phyloP scores from a whole-genome alignment of 331 rosid genomes.

The Saraca asoca region DNA sequence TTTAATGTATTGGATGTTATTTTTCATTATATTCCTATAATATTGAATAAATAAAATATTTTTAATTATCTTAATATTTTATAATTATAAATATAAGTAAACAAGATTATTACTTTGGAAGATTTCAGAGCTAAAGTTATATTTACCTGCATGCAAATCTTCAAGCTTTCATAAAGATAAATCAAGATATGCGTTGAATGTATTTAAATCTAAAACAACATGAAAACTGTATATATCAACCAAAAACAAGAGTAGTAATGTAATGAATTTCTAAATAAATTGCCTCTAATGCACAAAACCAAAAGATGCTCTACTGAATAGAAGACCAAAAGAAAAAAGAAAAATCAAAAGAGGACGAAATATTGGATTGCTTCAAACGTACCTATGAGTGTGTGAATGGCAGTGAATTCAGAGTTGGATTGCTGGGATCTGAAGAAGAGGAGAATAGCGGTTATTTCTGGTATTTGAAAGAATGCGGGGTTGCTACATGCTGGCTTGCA shows the following conservation, averaged over 20 bases:
- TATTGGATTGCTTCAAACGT: conserved; percentile 11
- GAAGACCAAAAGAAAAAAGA: not conserved
- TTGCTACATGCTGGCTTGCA: too few species aligned
- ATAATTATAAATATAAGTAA: too few species aligned
- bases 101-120: too few species aligned
- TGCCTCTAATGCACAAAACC: conserved; percentile 27
- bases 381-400: conserved; percentile 28
- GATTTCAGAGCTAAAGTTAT: too few species aligned
- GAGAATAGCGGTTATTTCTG: conserved; percentile 28
- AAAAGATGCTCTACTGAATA: too few species aligned
- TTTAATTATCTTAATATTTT: too few species aligned
- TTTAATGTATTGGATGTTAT: too few species aligned
- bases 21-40: too few species aligned
- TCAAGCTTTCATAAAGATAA: conserved; percentile 3
- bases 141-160: not conserved
- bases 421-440: too few species aligned
- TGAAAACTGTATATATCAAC: not conserved
- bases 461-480: not conserved
- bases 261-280: not conserved
- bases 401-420: conserved; percentile 23
- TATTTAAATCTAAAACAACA: conserved; percentile 3
- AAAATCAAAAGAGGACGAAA: conserved; percentile 4
- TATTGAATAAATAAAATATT: too few species aligned
- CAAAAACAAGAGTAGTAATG: conserved; percentile 1
- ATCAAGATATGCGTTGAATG: conserved; percentile 6